Conservation (phyloP, 2,329 filamentous ascomycete species). For the Colletotrichum tofieldiae region DNA sequence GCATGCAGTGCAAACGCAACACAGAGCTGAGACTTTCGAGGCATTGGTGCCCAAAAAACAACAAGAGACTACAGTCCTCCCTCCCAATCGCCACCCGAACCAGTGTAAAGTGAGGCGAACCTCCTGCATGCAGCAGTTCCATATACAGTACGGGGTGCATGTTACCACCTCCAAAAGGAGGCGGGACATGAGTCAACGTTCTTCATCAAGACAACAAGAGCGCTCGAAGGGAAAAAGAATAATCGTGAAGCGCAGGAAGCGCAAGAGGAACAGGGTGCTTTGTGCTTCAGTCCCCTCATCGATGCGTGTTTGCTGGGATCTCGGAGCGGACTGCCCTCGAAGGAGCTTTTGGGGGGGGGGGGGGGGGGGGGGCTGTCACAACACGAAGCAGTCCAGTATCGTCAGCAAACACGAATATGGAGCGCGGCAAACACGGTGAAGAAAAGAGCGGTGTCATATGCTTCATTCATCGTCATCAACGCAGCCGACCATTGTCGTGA, state of each 20-base stretch:
- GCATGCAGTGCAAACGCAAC: conserved; percentile 5
- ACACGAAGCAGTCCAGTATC: neutral
- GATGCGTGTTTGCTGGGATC: neutral
- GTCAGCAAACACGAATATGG: neutral
- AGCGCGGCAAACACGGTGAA: neutral
- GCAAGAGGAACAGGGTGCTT: conserved; percentile 8
- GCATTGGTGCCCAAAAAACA: conserved; percentile 42
- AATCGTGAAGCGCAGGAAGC: conserved; percentile 37
- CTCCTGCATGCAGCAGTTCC: conserved; percentile 28
- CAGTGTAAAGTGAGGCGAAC: conserved; percentile 37
- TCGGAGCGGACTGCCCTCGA: neutral
- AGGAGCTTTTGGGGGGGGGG: too few relatives aligned
- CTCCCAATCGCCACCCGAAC: conserved; percentile 15
- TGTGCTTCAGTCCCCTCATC: neutral
- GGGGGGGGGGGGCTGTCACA: neutral
- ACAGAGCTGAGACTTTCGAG: conserved; percentile 12
- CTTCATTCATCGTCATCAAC: conserved; percentile 23
- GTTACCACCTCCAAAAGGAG: neutral
- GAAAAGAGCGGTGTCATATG: conserved; percentile 25
- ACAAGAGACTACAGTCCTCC: neutral
- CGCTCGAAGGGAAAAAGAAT: neutral
- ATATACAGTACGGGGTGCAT: conserved; percentile 22
- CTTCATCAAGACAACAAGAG: neutral
- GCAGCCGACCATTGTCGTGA: neutral
- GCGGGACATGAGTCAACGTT: conserved; percentile 18